Percentiles rank a stretch among this genome's conserved stretches.
phyloP scores from a whole-genome alignment of 2,329 filamentous ascomycete genomes.

The Thelonectria olida region DNA sequence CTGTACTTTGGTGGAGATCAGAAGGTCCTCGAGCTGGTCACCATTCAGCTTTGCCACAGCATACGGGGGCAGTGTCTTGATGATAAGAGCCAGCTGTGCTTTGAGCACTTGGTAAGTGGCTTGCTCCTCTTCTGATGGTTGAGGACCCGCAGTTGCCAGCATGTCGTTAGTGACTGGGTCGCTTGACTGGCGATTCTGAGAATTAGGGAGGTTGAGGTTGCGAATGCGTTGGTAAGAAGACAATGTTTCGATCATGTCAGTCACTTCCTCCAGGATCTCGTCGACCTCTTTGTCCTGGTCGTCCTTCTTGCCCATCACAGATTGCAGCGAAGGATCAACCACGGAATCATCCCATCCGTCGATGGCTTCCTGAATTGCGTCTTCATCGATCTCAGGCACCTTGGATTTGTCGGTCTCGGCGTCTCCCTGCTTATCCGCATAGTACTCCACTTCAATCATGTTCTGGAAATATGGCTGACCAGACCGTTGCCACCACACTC shows the following conservation, averaged over 20 bases:
- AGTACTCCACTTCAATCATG: constrained; percentile 64
- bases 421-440: constrained; percentile 51
- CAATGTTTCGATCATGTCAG: constrained; percentile 79
- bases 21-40: constrained; percentile 83
- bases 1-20: constrained; percentile 81
- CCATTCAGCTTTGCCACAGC: constrained; percentile 87
- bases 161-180: constrained; percentile 74
- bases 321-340: constrained; percentile 67
- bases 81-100: constrained; percentile 76
- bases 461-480: constrained; percentile 73
- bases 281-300: constrained; percentile 74
- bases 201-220: constrained; percentile 73
- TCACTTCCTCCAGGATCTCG: constrained; percentile 77
- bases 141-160: constrained; percentile 71
- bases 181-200: constrained; percentile 67
- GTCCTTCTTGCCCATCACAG: constrained; percentile 61
- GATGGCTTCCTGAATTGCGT: constrained; percentile 62
- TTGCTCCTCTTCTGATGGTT: constrained; percentile 71
- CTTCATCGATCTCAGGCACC: constrained; percentile 58
- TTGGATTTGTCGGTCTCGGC: constrained; percentile 46
- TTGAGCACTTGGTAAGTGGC: constrained; percentile 77
- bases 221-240: constrained; percentile 83
- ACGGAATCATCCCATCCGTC: constrained; percentile 66
- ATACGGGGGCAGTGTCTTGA: constrained; percentile 82
- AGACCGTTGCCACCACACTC: constrained; percentile 80